Conservation (phyloP, 208 protist genomes). For the Acanthamoeba quina region DNA sequence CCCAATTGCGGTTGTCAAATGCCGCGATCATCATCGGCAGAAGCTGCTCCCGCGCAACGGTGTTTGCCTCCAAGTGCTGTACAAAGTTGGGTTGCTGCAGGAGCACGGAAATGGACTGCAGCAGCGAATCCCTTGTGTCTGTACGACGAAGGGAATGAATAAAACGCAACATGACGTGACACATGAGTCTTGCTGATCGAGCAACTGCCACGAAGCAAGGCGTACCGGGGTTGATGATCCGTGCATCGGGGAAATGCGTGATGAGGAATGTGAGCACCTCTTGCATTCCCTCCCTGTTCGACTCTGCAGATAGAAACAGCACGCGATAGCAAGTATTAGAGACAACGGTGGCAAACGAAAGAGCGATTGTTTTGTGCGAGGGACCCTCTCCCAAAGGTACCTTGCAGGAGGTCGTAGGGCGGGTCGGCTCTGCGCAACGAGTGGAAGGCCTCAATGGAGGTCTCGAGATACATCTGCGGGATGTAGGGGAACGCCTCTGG, state of each 20-base stretch:
- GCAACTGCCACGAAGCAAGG: neutral
- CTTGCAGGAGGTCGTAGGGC: slow-evolving; percentile 40
- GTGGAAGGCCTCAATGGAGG: slow-evolving; percentile 68
- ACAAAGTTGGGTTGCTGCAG: slow-evolving; percentile 70
- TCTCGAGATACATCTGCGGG: slow-evolving; percentile 60
- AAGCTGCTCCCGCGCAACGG: neutral
- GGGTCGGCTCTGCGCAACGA: slow-evolving; percentile 31
- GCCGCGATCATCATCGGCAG: slow-evolving; percentile 56
- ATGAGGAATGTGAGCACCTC: slow-evolving; percentile 66
- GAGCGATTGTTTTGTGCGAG: neutral
- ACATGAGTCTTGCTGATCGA: neutral
- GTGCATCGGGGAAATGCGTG: slow-evolving; percentile 23
- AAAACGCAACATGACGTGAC: neutral
- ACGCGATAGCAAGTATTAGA: neutral
- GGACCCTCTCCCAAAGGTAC: neutral
- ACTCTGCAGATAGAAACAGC: neutral
- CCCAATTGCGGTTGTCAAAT: slow-evolving; percentile 72
- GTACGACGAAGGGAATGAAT: neutral
- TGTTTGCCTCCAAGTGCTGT: slow-evolving; percentile 31
- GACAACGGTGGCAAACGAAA: neutral
- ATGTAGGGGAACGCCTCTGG: slow-evolving; percentile 55
- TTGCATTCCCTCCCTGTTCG: slow-evolving; percentile 18
- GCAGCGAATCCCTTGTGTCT: slow-evolving; percentile 68
- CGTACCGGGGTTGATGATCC: slow-evolving; percentile 71
- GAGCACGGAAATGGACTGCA: slow-evolving; percentile 70